Evolutionary conservation across 1,284 basidiomycete genomes (phyloP), one percentile per base, ranked within the genome.

Genomic region (Cryptococcus hybrid): DNA sequence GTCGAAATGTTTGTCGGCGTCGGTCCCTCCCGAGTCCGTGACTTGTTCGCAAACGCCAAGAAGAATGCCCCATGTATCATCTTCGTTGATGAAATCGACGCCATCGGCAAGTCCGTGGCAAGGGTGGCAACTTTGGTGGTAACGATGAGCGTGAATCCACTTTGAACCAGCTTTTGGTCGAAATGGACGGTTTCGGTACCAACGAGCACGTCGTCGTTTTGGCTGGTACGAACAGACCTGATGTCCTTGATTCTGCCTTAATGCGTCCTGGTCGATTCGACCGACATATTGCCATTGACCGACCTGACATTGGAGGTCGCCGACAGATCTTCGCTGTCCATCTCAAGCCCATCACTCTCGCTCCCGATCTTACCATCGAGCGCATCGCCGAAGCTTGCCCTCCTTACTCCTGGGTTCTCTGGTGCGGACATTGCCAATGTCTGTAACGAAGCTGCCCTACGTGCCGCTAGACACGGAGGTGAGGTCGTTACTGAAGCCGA

Each of bases 1-100:
- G 93, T 99, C 62, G 96, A 99, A 80, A 98, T 99, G 93, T 99
- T 99, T 74, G 96, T 99, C 63, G 95, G 95, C 81, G 96, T 99
- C 56, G 95, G 95, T 68, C 93, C 95, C 2, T 96, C 92, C 9
- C 88, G 96, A 66, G 96, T 99, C 11, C 87, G 95, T 54, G 95
- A 99, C 79, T 86, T 99, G 55, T 99, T 99, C 76, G 90, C 92
- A 36, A 93, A 88, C 2, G 95, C 95, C 55, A 95, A 92, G 85
- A 98, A 98, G 83, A 86, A 96, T 74, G 92, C 96, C 0, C 95
- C 95, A 0, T 95, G 91, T 75, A 99, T 99, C 82, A 94, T 99
- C 76, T 97, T 97, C 78, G 85, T 97, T 62, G 93, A 97, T 75
- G 93, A 97, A 80, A 96, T 97, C 62, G 95, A 99, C 78, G 95